These are phyloP conservation scores for Diaporthe vexans DNA, from an alignment of 2,329 filamentous ascomycete species.

Conservation along the genomic window DNA sequence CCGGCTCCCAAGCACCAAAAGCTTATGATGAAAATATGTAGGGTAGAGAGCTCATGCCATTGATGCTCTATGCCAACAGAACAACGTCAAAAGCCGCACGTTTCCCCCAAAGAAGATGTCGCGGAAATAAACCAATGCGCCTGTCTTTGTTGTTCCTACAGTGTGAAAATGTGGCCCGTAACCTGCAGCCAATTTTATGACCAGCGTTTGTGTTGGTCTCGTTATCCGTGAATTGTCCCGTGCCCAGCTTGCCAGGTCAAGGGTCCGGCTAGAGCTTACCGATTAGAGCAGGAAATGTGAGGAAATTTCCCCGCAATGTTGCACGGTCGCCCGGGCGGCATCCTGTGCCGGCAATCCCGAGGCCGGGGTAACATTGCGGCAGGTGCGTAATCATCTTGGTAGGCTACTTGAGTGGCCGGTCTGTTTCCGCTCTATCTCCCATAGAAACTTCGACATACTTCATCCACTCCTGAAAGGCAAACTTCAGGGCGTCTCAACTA, in stretches of 20 bases:
- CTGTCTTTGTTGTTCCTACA: not conserved
- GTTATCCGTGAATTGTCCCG: not conserved
- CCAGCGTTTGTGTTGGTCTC: not conserved
- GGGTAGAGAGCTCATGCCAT: too few species aligned
- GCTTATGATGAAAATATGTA: not conserved
- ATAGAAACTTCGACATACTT: too few species aligned
- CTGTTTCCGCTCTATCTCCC: not conserved
- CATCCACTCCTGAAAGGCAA: not conserved
- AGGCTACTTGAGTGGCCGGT: conserved; percentile 6
- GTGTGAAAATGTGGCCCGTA: not conserved
- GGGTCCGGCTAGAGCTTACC: conserved; percentile 1
- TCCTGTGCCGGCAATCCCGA: conserved; percentile 18
- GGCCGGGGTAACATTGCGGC: not conserved
- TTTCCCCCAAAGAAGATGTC: not conserved
- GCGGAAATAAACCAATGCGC: not conserved
- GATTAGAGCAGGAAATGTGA: conserved; percentile 14
- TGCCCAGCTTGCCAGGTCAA: not conserved
- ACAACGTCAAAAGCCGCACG: too few species aligned
- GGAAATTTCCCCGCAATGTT: conserved; percentile 21
- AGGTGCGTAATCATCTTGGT: conserved; percentile 20
- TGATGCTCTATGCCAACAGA: too few species aligned
- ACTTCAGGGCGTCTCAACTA: too few species aligned
- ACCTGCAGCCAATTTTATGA: not conserved
- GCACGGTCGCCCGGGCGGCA: conserved; percentile 8
- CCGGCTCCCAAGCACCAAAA: not conserved